phyloP scores from a whole-genome alignment of 495 filamentous ascomycete genomes.

The Penicillium turbatum region DNA sequence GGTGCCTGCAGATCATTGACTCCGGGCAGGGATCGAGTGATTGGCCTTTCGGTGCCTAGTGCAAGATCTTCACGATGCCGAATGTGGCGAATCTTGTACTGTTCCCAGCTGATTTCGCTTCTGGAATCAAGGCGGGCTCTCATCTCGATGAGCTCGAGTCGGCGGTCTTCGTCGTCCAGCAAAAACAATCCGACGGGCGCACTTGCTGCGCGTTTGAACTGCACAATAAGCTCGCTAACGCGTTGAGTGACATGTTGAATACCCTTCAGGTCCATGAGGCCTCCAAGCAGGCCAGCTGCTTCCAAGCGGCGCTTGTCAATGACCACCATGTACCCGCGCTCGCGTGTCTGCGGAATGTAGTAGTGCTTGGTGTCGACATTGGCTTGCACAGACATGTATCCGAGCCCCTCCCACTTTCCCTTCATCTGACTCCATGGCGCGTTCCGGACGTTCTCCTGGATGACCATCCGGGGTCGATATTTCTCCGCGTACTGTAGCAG shows the following conservation, averaged over 20 bases:
- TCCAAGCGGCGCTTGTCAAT: slow-evolving; percentile 43
- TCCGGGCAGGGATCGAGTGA: slow-evolving; percentile 54
- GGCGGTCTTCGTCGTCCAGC: slow-evolving; percentile 52
- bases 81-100: slow-evolving; percentile 53
- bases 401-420: slow-evolving; percentile 44
- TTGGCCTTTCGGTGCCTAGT: slow-evolving; percentile 50
- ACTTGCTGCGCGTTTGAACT: slow-evolving; percentile 56
- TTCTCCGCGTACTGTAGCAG: slow-evolving; percentile 54
- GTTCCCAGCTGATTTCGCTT: slow-evolving; percentile 48
- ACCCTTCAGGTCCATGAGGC: slow-evolving; percentile 19
- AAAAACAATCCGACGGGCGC: slow-evolving; percentile 61
- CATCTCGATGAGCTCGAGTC: slow-evolving; percentile 48
- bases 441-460: slow-evolving; percentile 68
- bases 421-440: slow-evolving; percentile 61
- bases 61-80: slow-evolving; percentile 40
- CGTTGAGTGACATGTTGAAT: slow-evolving; percentile 19
- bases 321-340: slow-evolving; percentile 67
- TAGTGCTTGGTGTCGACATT: slow-evolving; percentile 68
- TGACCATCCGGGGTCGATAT: slow-evolving; percentile 57
- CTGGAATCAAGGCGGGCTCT: slow-evolving; percentile 20
- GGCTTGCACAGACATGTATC: slow-evolving; percentile 48
- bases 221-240: slow-evolving; percentile 25
- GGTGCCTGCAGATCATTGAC: slow-evolving; percentile 43
- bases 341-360: slow-evolving; percentile 76
- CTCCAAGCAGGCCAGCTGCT: slow-evolving; percentile 8